Conservation (phyloP, 768 basidiomycete species). For the Podaxis pistillaris region DNA sequence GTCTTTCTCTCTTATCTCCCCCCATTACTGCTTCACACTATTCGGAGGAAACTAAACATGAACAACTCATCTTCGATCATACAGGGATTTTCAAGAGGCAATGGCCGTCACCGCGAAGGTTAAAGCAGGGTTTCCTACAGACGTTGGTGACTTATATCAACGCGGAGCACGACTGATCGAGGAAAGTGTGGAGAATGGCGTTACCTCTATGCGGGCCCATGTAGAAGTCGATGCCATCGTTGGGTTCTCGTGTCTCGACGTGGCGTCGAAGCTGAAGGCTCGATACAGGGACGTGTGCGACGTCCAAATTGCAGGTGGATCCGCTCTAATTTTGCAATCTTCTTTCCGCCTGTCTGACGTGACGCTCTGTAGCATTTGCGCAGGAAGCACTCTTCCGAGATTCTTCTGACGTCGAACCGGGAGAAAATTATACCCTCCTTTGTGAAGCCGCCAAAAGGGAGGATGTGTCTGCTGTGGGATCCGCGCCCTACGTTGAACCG, state of each 20-base stretch:
- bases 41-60: neutral
- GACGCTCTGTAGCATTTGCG: slow-evolving; percentile 46
- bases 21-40: neutral
- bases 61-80: slow-evolving; percentile 12
- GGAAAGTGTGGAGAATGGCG: slow-evolving; percentile 59
- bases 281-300: slow-evolving; percentile 47
- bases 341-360: neutral
- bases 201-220: slow-evolving; percentile 66
- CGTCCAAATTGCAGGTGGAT: slow-evolving; percentile 54
- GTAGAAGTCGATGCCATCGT: slow-evolving; percentile 62
- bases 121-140: slow-evolving; percentile 46
- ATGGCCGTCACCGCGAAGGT: slow-evolving; percentile 48
- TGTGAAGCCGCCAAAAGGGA: slow-evolving; percentile 35
- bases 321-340: slow-evolving; percentile 11
- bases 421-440: slow-evolving; percentile 46
- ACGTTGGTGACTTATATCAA: slow-evolving; percentile 43
- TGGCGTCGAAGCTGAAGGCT: slow-evolving; percentile 45
- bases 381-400: slow-evolving; percentile 55
- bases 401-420: slow-evolving; percentile 31
- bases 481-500: slow-evolving; percentile 65
- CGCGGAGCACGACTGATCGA: slow-evolving; percentile 54
- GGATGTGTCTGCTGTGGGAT: slow-evolving; percentile 54
- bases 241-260: slow-evolving; percentile 52
- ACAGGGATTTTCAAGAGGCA: slow-evolving; percentile 56
- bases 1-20: neutral